A percentile compares a stretch with the other conserved stretches of the same genome.
phyloP scores from a whole-genome alignment of 495 filamentous ascomycete genomes.

The Podospora pseudocomata region DNA sequence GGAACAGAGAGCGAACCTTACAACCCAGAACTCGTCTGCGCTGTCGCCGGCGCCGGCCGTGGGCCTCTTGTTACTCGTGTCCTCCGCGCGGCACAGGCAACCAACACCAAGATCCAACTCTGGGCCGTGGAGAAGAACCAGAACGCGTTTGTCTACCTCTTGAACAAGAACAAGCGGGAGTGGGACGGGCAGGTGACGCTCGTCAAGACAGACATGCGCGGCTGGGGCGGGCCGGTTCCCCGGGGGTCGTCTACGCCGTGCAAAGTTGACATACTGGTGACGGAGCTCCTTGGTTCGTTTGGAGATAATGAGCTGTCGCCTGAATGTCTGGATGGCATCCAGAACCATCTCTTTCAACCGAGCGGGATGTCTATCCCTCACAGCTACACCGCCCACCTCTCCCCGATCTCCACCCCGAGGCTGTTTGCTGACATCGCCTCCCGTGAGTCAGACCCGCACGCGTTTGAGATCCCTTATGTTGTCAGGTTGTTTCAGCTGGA shows the following conservation, averaged over 20 bases:
- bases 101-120: constrained; percentile 72
- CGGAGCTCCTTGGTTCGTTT: constrained; percentile 90
- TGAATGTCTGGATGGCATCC: constrained; percentile 62
- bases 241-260: constrained; percentile 28
- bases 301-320: constrained; percentile 87
- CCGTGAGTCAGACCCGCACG: constrained; percentile 61
- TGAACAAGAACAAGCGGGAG: constrained; percentile 70
- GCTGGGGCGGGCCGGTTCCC: constrained; percentile 75
- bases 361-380: constrained; percentile 90
- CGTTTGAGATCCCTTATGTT: constrained; percentile 87
- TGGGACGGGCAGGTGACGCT: constrained; percentile 77
- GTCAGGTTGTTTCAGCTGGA: constrained; percentile 88
- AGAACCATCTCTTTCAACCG: constrained; percentile 66
- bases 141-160: constrained; percentile 89
- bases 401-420: constrained; percentile 84
- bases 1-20: constrained; percentile 25
- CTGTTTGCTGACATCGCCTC: constrained; percentile 73
- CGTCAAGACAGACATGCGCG: constrained; percentile 94
- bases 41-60: constrained; percentile 88
- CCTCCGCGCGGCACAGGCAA: constrained; percentile 68
- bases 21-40: constrained; percentile 72
- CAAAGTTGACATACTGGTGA: constrained; percentile 87
- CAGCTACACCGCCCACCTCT: constrained; percentile 87
- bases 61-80: constrained; percentile 88
- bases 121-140: constrained; percentile 98